Conservation (phyloP, 352 stramenopile genomes). For the Plasmopara muralis region DNA sequence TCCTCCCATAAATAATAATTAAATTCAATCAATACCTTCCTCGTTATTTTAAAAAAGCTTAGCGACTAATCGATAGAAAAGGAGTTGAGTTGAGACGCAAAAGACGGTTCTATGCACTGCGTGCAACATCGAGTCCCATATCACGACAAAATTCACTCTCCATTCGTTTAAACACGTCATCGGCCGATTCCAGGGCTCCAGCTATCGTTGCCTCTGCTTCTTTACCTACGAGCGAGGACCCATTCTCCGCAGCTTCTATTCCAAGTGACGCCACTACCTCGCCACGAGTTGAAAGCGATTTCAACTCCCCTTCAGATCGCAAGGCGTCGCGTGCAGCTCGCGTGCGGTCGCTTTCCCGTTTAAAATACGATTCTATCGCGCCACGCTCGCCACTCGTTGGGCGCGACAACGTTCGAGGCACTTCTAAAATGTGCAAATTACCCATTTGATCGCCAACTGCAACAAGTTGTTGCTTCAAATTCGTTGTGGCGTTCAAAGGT, state of each 20-base stretch:
- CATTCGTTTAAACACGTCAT: slow-evolving; percentile 75
- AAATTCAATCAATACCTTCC: too few species aligned
- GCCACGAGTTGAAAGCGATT: slow-evolving; percentile 20
- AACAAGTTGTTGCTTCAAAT: slow-evolving; percentile 85
- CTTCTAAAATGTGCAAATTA: slow-evolving; percentile 90
- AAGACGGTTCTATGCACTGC: slow-evolving; percentile 18
- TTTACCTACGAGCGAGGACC: slow-evolving; percentile 1
- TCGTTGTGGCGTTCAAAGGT: slow-evolving; percentile 14
- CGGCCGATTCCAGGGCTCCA: slow-evolving; percentile 22
- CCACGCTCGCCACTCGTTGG: slow-evolving; percentile 69
- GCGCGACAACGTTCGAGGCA: slow-evolving; percentile 85
- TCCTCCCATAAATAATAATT: too few species aligned
- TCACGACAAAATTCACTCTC: slow-evolving; percentile 72
- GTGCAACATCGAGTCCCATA: slow-evolving; percentile 43
- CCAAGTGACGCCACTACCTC: slow-evolving; percentile 5
- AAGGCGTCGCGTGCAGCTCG: slow-evolving; percentile 26
- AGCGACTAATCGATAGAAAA: too few species aligned
- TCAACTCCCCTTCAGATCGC: slow-evolving; percentile 13
- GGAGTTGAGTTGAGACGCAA: too few species aligned
- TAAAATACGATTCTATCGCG: slow-evolving; percentile 86
- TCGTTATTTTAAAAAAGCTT: too few species aligned
- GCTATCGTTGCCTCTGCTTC: slow-evolving; percentile 11
- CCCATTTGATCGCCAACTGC: slow-evolving; percentile 88
- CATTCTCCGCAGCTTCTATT: slow-evolving; percentile 5
- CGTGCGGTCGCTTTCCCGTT: slow-evolving; percentile 81